Conservation (phyloP, 306 rosid species). For the Pterocarpus macrocarpus region DNA sequence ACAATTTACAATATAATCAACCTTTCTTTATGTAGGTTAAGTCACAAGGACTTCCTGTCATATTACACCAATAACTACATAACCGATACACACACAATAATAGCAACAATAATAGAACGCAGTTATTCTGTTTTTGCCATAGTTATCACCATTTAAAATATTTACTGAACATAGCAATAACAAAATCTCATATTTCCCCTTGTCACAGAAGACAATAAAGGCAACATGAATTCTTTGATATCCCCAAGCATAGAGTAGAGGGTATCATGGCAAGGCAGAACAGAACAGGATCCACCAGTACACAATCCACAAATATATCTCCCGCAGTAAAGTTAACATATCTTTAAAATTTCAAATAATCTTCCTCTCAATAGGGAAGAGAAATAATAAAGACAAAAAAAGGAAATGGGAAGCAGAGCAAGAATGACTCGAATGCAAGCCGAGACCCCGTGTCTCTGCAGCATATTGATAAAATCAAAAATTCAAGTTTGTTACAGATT, state of each 20-base stretch:
- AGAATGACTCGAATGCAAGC: constrained; percentile 1
- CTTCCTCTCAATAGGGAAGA: not conserved
- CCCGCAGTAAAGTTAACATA: not conserved
- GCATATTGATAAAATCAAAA: not conserved
- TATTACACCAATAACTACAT: too few species aligned
- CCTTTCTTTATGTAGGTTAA: too few species aligned
- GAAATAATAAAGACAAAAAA: not conserved
- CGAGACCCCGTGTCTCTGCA: not conserved
- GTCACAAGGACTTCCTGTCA: too few species aligned
- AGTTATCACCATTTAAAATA: too few species aligned
- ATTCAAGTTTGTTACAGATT: not conserved
- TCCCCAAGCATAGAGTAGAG: not conserved
- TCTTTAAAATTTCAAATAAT: not conserved
- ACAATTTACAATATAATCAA: too few species aligned
- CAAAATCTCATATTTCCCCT: too few species aligned
- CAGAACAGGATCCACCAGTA: not conserved
- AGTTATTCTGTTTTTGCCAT: too few species aligned
- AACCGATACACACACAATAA: too few species aligned
- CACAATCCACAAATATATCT: not conserved
- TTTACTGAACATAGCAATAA: not conserved
- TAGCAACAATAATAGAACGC: too few species aligned
- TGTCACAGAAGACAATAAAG: too few species aligned
- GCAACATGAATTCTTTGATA: not conserved
- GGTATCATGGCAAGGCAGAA: constrained; percentile 8
- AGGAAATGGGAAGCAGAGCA: constrained; percentile 24